These are phyloP conservation scores for Amanita rubescens DNA, from an alignment of 768 basidiomycete genomes.

Conservation along the genomic window DNA sequence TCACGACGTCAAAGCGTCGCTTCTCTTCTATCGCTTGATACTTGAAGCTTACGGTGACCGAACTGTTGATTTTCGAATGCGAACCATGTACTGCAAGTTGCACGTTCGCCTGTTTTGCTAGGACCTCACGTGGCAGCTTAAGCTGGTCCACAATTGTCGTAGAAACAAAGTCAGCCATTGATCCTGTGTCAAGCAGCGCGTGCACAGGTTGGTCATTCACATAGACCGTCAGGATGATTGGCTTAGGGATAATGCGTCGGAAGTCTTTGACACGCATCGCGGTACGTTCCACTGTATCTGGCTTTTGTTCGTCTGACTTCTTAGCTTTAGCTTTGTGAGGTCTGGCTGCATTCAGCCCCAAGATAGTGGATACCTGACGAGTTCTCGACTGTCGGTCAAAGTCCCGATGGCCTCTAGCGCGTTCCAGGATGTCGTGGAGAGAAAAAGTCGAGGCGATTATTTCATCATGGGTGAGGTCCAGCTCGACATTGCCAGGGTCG, in stretches of 20 bases:
- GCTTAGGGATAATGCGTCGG: conserved; percentile 19
- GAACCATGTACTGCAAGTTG: conserved; percentile 38
- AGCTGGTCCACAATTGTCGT: conserved; percentile 30
- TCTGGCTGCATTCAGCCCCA: too few relatives aligned
- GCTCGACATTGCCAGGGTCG: too few relatives aligned
- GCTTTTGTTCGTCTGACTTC: background rate
- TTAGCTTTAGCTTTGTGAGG: background rate
- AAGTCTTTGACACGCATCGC: conserved; percentile 14
- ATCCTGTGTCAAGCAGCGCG: conserved; percentile 32
- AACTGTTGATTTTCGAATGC: conserved; percentile 25
- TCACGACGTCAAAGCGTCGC: conserved; percentile 28
- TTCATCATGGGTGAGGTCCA: background rate
- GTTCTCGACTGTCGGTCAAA: too few relatives aligned
- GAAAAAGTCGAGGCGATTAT: background rate
- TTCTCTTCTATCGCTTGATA: conserved; percentile 28
- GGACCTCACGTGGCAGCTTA: conserved; percentile 11
- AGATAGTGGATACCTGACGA: too few relatives aligned
- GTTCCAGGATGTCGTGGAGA: too few relatives aligned
- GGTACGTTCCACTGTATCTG: conserved; percentile 18
- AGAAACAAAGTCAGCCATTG: conserved; percentile 34
- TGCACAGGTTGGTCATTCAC: conserved; percentile 26
- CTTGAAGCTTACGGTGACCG: conserved; percentile 15
- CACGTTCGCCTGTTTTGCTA: conserved; percentile 25
- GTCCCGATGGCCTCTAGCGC: too few relatives aligned
- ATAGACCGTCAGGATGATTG: conserved; percentile 21